phyloP scores from a whole-genome alignment of 2,329 filamentous ascomycete species.

The Trichoderma gracile region DNA sequence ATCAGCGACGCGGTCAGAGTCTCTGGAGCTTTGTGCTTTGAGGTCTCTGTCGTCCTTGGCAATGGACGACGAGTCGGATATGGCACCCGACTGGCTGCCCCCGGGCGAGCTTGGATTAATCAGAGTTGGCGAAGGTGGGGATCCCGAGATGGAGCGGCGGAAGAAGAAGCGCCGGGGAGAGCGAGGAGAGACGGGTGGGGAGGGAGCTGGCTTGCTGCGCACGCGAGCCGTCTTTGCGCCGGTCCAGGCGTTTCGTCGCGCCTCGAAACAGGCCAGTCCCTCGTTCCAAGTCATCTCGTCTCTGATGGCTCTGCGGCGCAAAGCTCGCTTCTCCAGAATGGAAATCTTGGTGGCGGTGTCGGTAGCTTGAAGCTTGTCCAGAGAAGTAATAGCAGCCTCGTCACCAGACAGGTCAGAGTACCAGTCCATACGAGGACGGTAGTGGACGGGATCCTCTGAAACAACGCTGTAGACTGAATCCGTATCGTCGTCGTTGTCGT shows the following conservation, averaged over 20 bases:
- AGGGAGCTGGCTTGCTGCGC: slow-evolving; percentile 47
- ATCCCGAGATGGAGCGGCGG: slow-evolving; percentile 48
- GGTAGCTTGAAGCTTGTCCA: slow-evolving; percentile 52
- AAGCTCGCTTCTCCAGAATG: slow-evolving; percentile 53
- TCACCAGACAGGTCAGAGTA: slow-evolving; percentile 58
- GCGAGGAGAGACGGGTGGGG: slow-evolving; percentile 47
- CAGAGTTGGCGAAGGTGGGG: slow-evolving; percentile 38
- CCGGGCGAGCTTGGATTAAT: slow-evolving; percentile 21
- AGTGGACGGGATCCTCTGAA: slow-evolving; percentile 56
- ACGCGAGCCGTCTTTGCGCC: slow-evolving; percentile 65
- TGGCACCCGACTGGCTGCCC: slow-evolving; percentile 40
- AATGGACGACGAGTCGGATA: slow-evolving; percentile 47
- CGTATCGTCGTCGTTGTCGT: slow-evolving; percentile 46
- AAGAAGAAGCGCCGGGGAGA: slow-evolving; percentile 54
- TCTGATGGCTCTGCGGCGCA: slow-evolving; percentile 57
- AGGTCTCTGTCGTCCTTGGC: slow-evolving; percentile 42
- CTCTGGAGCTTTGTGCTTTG: slow-evolving; percentile 38
- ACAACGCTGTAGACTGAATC: slow-evolving; percentile 59
- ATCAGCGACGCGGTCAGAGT: slow-evolving; percentile 36
- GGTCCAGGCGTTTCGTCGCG: slow-evolving; percentile 81
- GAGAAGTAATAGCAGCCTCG: slow-evolving; percentile 46
- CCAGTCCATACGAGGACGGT: slow-evolving; percentile 56
- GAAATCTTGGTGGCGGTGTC: slow-evolving; percentile 45
- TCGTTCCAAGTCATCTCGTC: slow-evolving; percentile 76
- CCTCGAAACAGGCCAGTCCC: slow-evolving; percentile 76